These are phyloP conservation scores for Arctium lappa DNA, from an alignment of 129 eudicot species.

Conservation along the genomic window DNA sequence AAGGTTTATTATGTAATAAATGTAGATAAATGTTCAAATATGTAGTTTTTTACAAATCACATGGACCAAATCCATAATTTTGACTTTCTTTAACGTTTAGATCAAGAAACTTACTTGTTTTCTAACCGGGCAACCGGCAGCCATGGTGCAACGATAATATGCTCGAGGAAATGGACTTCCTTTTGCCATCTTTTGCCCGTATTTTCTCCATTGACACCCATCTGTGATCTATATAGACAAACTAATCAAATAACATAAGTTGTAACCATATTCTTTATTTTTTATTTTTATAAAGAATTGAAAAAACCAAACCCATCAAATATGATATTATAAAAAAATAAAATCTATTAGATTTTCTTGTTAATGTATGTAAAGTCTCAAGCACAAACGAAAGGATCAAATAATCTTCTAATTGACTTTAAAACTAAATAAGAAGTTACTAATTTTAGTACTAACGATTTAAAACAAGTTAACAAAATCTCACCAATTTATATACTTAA, in stretches of 20 bases:
- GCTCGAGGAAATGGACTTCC: constrained; percentile 91
- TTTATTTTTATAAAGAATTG: no score
- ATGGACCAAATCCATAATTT: background rate
- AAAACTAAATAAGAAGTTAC: background rate
- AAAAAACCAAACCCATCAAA: background rate
- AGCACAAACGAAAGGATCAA: background rate
- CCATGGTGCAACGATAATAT: constrained; percentile 86
- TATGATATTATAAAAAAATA: background rate
- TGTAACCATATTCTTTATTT: background rate
- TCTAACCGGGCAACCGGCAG: constrained; percentile 78
- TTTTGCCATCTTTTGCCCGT: constrained; percentile 85
- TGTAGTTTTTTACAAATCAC: background rate
- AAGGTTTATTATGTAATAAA: background rate
- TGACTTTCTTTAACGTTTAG: background rate
- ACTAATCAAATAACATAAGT: background rate
- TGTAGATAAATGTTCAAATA: background rate
- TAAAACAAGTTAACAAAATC: background rate
- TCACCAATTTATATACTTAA: background rate
- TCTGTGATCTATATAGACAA: constrained; percentile 56
- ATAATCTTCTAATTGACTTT: background rate
- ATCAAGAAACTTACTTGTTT: constrained; percentile 51
- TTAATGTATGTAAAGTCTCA: background rate
- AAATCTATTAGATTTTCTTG: background rate
- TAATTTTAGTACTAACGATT: background rate
- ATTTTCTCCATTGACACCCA: constrained; percentile 91